Evolutionary conservation across 352 stramenopile species (phyloP).

Genomic region (Phytopythium boreale): DNA sequence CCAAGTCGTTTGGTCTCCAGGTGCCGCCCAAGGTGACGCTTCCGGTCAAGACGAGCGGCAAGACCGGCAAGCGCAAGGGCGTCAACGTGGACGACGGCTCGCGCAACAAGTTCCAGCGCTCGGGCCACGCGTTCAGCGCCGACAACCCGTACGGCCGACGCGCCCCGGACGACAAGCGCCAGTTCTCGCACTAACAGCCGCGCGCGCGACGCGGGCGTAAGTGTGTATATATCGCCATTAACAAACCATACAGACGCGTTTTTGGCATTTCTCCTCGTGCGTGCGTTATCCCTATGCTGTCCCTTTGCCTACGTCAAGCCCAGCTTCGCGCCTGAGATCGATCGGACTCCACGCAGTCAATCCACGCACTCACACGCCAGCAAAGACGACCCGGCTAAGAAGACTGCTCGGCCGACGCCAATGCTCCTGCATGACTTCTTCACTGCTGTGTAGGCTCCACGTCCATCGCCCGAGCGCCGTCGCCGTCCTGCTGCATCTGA

Average conservation of each 20-base stretch:
- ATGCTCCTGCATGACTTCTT: no score
- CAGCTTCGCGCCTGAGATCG: no score
- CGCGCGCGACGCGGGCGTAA: background rate
- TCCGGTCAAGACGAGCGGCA: conserved; percentile 82
- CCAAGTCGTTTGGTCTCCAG: conserved; percentile 96
- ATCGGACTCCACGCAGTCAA: no score
- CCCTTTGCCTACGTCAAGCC: no score
- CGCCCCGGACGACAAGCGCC: conserved; percentile 84
- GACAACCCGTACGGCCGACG: conserved; percentile 97
- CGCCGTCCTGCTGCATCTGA: background rate
- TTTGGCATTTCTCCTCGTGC: background rate
- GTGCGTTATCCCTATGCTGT: no score
- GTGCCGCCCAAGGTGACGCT: conserved; percentile 97
- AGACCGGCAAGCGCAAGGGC: conserved; percentile 70
- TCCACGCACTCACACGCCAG: no score
- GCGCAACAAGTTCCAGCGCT: conserved; percentile 63
- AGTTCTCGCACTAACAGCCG: conserved; percentile 87
- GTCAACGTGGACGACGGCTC: conserved; percentile 53
- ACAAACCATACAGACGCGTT: conserved; percentile 1
- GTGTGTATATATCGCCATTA: conserved; percentile 6
- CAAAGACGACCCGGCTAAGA: no score
- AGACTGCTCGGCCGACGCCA: no score
- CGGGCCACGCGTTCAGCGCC: conserved; percentile 96
- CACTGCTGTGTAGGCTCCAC: no score
- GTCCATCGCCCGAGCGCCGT: no score